Percentiles rank a stretch among this genome's conserved stretches.
Evolutionary conservation across 164 flowering plant species (phyloP).

Genomic region (Liquidambar formosana): DNA sequence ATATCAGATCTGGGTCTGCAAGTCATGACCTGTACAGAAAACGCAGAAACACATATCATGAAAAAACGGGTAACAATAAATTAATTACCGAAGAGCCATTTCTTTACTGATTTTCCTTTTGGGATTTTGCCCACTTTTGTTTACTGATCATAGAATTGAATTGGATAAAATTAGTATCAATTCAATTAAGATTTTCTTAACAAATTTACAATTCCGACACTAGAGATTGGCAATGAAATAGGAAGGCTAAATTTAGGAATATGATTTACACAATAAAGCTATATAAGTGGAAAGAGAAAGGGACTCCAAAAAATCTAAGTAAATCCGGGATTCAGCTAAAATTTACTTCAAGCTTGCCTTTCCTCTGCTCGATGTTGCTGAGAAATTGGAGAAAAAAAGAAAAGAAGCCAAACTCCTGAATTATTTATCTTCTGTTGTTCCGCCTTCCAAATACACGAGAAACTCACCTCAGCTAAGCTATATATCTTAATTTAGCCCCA

Average conservation of each 20-base stretch:
- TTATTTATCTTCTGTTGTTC: too few relatives aligned
- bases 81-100: background rate
- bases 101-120: background rate
- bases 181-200: background rate
- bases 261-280: too few relatives aligned
- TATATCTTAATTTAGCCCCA: background rate
- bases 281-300: too few relatives aligned
- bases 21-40: conserved; percentile 69
- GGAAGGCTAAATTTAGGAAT: too few relatives aligned
- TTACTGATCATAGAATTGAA: background rate
- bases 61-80: background rate
- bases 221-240: background rate
- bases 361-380: too few relatives aligned
- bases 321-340: too few relatives aligned
- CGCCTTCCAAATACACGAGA: too few relatives aligned
- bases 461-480: background rate
- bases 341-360: too few relatives aligned
- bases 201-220: background rate
- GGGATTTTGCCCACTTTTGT: background rate
- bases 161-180: background rate
- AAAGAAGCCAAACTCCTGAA: too few relatives aligned
- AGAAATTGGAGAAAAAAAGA: too few relatives aligned
- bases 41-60: conserved; percentile 6
- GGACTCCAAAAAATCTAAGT: too few relatives aligned
- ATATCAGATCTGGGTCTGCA: conserved; percentile 89